Evolutionary conservation across 257 asterid species (phyloP), one percentile per base, ranked within the genome.

Genomic region (Nicotiana benthamiana): DNA sequence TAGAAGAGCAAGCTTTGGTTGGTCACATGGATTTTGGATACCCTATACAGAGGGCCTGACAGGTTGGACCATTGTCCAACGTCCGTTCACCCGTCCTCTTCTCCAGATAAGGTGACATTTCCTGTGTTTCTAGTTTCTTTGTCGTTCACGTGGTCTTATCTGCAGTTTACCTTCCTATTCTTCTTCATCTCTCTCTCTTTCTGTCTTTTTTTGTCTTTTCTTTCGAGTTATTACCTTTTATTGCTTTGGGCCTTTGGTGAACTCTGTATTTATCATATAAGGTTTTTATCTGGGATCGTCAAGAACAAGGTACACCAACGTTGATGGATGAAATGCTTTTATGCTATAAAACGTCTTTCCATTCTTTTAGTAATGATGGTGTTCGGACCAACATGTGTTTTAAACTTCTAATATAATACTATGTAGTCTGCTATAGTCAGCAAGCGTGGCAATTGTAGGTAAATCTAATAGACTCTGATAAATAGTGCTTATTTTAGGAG

Each of bases 1-100:
- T 59, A 53, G 75, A 32, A 83, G 81, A 74, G 82, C 78, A 78
- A 27, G 81, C 67, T 62, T 66, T 76, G 57, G 40, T 72, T 65
- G 22, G 56, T 83, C 90, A 85, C 88, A 87, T 87, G 90, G 88
- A 83, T 85, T 83, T 74, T 83, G 78, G 78, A 72, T 72, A 46
- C 59, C 76, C 59, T 48, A 84, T 82, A 82, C 83, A 77, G 83
- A 78, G 77, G 79, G 78, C 77, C 88, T 87, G 90, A 83, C 88
- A 87, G 83, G 24, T 87, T 83, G 83, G 90, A 84, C 90, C 86
- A 59, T 80, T 88, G 90, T 81, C 86, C 88, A 70, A 61, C 6
- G 43, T 46, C 64, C 79, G 24, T 79, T 64, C 82, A 40, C 60
- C 36, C 32, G 87, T 84, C 82, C 81, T 84, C 84, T 56, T 86